A percentile compares a stretch with the other conserved stretches of the same genome.
phyloP scores from a whole-genome alignment of 1,284 basidiomycete species.

The Tilletiopsis washingtonensis region DNA sequence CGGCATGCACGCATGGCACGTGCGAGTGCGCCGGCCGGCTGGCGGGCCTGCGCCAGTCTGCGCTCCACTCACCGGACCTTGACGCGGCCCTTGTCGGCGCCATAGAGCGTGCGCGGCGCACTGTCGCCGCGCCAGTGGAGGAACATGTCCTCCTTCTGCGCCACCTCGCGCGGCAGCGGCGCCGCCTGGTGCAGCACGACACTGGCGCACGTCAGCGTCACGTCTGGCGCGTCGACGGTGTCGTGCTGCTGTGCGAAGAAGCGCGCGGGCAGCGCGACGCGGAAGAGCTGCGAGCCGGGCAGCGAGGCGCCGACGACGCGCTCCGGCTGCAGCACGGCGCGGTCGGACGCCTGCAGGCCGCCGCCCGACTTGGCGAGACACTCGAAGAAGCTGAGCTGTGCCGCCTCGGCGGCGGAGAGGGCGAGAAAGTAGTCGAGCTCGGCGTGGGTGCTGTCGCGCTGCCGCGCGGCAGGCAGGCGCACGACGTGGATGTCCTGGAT shows the following conservation, averaged over 20 bases:
- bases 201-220: background rate
- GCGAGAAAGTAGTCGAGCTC: constrained; percentile 3
- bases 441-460: no score
- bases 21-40: no score
- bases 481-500: no score
- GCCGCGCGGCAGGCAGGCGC: no score
- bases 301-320: background rate
- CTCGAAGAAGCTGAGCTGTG: background rate
- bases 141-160: constrained; percentile 70
- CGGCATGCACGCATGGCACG: no score
- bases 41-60: no score
- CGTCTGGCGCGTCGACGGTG: background rate
- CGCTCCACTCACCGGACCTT: constrained; percentile 66
- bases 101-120: constrained; percentile 76
- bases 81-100: constrained; percentile 69
- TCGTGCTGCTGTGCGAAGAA: background rate
- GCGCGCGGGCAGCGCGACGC: background rate
- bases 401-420: background rate
- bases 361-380: constrained; percentile 4
- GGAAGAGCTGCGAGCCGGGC: constrained; percentile 1
- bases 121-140: constrained; percentile 66
- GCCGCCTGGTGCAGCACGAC: constrained; percentile 24
- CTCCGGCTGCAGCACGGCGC: constrained; percentile 1
- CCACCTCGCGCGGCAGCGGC: constrained; percentile 66
- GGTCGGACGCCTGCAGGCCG: constrained; percentile 1